Conservation (phyloP, 208 protist species). For the Leishmania martiniquensis region DNA sequence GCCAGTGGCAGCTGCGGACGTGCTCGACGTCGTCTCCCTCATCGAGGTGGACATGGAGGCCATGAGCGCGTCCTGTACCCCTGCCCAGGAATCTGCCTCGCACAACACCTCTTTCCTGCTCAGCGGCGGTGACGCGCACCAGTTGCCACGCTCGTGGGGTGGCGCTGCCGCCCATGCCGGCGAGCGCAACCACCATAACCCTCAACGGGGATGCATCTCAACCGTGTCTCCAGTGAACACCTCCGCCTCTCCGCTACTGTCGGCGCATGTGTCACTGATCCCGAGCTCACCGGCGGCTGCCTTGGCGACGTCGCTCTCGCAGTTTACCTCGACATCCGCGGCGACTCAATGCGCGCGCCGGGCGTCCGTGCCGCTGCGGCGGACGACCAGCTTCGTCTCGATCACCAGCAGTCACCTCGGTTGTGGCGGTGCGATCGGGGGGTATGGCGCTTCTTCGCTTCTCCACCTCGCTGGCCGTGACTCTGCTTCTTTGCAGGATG, state of each 20-base stretch:
- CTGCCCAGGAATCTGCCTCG: not conserved
- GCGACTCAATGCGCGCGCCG: not conserved
- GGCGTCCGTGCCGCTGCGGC: slow-evolving; percentile 1
- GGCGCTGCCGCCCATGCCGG: not conserved
- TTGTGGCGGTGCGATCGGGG: not conserved
- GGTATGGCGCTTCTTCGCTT: not conserved
- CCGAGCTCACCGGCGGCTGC: not conserved
- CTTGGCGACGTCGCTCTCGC: slow-evolving; percentile 8
- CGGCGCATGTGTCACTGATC: not conserved
- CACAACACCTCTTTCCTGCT: not conserved
- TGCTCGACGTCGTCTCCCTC: not conserved
- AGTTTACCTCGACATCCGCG: not conserved
- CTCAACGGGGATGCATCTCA: not conserved
- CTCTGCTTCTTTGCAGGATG: slow-evolving; percentile 15
- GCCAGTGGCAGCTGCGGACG: not conserved
- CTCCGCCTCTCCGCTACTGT: not conserved
- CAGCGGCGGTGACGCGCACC: not conserved
- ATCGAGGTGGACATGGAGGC: not conserved
- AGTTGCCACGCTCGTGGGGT: slow-evolving; percentile 4
- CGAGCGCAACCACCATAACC: not conserved
- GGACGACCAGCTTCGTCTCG: slow-evolving; percentile 21
- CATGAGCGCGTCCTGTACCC: not conserved
- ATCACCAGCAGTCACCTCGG: slow-evolving; percentile 22
- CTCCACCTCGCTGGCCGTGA: slow-evolving; percentile 4
- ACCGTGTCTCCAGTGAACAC: slow-evolving; percentile 1